phyloP scores from a whole-genome alignment of 2,329 filamentous ascomycete genomes.

The Pseudopyrenochaeta lycopersici region DNA sequence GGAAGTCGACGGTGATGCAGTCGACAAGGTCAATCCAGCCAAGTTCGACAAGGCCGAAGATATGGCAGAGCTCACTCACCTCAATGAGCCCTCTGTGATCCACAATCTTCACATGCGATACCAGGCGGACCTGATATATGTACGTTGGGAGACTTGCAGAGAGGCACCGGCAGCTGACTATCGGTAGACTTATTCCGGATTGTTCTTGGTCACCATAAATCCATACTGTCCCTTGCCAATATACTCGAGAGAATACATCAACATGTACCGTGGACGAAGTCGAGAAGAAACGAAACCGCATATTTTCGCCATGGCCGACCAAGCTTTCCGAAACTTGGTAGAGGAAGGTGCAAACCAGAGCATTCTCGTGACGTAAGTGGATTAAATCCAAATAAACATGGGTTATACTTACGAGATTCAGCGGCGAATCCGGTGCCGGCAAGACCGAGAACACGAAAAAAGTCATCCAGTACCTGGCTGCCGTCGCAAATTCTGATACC shows the following conservation, averaged over 20 bases:
- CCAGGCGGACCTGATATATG: constrained; percentile 91
- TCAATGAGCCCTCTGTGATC: constrained; percentile 97
- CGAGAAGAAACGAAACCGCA: constrained; percentile 96
- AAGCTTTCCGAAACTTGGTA: constrained; percentile 93
- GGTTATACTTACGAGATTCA: constrained; percentile 37
- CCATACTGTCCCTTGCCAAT: constrained; percentile 95
- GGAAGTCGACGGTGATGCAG: constrained; percentile 83
- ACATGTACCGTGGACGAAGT: constrained; percentile 93
- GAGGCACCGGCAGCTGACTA: constrained; percentile 5
- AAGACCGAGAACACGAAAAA: constrained; percentile 99
- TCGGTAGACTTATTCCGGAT: constrained; percentile 85
- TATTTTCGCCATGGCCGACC: constrained; percentile 97
- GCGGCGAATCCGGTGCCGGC: constrained; percentile 93
- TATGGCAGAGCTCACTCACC: constrained; percentile 97
- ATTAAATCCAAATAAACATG: background rate
- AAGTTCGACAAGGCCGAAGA: constrained; percentile 99
- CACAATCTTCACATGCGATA: constrained; percentile 97
- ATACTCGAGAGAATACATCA: constrained; percentile 95
- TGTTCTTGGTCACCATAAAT: constrained; percentile 97
- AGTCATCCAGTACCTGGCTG: constrained; percentile 97
- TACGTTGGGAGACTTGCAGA: constrained; percentile 45
- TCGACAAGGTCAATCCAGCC: constrained; percentile 98
- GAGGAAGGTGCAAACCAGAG: constrained; percentile 97
- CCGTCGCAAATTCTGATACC: constrained; percentile 86
- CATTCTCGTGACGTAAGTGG: constrained; percentile 83